Conservation (phyloP, 805 yeast genomes). For the Lipomyces starkeyi region DNA sequence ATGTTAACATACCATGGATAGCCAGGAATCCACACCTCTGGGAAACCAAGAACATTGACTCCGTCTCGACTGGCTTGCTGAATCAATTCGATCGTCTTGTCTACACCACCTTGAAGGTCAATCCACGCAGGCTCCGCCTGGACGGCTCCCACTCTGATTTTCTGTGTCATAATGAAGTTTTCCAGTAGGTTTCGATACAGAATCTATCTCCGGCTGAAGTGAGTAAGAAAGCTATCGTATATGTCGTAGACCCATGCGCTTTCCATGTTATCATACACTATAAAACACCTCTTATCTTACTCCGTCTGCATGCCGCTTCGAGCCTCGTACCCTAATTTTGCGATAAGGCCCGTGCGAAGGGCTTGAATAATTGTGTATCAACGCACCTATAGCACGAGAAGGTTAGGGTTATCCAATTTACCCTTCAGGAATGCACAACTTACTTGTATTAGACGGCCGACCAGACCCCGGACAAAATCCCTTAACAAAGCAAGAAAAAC, state of each 20-base stretch:
- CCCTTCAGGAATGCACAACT: too few relatives aligned
- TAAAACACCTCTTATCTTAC: neutral
- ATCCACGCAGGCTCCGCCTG: slow-evolving; percentile 1
- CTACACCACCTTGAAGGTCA: slow-evolving; percentile 1
- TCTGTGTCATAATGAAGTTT: neutral
- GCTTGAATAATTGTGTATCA: too few relatives aligned
- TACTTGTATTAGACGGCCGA: too few relatives aligned
- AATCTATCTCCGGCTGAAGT: neutral
- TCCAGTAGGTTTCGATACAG: neutral
- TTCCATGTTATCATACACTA: neutral
- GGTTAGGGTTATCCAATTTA: too few relatives aligned
- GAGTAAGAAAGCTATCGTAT: slow-evolving; percentile 1
- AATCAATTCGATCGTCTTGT: neutral
- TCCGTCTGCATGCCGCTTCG: too few relatives aligned
- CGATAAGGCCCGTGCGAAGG: too few relatives aligned
- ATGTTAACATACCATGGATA: neutral
- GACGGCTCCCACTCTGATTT: slow-evolving; percentile 3
- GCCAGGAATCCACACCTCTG: slow-evolving; percentile 1
- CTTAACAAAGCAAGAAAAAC: too few relatives aligned
- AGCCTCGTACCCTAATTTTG: too few relatives aligned
- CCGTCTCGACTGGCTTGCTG: slow-evolving; percentile 4
- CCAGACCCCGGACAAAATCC: too few relatives aligned
- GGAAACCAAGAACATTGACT: neutral
- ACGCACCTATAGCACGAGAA: too few relatives aligned
- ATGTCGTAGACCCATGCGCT: neutral